Base-by-base conservation (phyloP, 257 asterid genomes). In the Orobanche coerulescens region DNA sequence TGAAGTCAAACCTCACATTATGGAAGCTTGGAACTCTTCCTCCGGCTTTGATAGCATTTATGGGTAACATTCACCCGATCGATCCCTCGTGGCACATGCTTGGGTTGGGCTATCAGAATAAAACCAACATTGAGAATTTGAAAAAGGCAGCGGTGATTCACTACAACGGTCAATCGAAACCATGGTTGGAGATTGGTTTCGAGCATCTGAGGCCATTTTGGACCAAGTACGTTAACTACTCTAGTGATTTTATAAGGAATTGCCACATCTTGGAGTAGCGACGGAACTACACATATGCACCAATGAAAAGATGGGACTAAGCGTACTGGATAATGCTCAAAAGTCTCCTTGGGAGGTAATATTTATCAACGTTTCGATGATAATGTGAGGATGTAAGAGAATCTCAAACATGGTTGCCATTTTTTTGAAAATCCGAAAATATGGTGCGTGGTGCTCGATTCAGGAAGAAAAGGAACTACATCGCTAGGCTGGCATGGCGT, bases 1-100 rank as follows among this genome's bases (percentile, higher is more conserved):
- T 93, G 78, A 84, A 79, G 79, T 93, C 98, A 6, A 86, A 86
- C 79, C 80, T 93, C 70, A 84, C 97, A 14, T 68, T 93, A 53
- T 93, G 98, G 98, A 93, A 89, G 71, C 98, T 92, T 25, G 98
- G 98, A 67, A 92, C 98, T 19, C 85, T 92, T 61, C 98, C 98
- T 47, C 98, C 98, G 14, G 98, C 98, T 78, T 79, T 93, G 74
- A 88, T 93, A 69, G 98, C 98, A 67, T 93, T 93, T 71, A 88
- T 64, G 77, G 97, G 94, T 46, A 78, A 88, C 39, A 82, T 93
- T 63, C 94, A 83, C 70, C 94, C 98, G 20, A 93, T 93, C 15
- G 95, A 93, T 12, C 81, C 95, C 58, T 82, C 85, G 20, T 93
- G 98, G 98, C 98, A 93, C 91, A 82, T 93, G 98, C 98, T 93